Percentiles rank a stretch among this genome's conserved stretches.
These are phyloP conservation scores for Cryptosporidium felis DNA, from an alignment of 169 alveolate genomes.

Conservation along the genomic window DNA sequence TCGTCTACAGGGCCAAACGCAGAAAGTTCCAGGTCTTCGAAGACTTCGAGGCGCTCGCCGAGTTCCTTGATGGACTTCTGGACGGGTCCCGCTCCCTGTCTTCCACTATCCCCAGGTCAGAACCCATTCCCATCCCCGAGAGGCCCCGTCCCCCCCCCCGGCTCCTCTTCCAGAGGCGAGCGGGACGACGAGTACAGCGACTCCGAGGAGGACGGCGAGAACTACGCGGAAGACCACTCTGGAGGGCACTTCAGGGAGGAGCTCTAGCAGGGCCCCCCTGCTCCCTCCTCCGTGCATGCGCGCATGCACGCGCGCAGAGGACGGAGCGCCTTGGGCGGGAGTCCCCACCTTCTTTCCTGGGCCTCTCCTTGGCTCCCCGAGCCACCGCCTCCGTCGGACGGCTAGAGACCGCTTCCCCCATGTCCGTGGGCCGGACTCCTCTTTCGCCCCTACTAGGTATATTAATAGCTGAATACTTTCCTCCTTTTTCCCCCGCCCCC, in stretches of 20 bases:
- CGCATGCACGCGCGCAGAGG: too few species aligned
- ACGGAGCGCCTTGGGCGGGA: too few species aligned
- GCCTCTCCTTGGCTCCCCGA: too few species aligned
- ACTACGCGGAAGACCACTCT: not conserved
- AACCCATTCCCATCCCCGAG: slow-evolving; percentile 27
- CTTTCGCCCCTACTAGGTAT: too few species aligned
- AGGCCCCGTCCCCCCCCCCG: too few species aligned
- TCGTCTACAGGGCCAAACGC: slow-evolving; percentile 53
- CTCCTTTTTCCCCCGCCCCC: too few species aligned
- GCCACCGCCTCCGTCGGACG: too few species aligned
- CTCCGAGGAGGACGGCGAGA: slow-evolving; percentile 13
- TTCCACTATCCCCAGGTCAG: slow-evolving; percentile 6
- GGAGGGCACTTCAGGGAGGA: slow-evolving; percentile 4
- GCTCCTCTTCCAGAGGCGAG: too few species aligned
- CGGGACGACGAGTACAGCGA: slow-evolving; percentile 25
- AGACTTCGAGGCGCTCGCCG: not conserved
- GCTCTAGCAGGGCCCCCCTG: not conserved
- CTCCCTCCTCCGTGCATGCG: not conserved
- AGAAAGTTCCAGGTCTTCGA: slow-evolving; percentile 38
- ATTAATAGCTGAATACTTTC: too few species aligned
- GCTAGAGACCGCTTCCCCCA: too few species aligned
- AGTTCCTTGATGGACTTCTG: slow-evolving; percentile 55
- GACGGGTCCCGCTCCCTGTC: slow-evolving; percentile 44
- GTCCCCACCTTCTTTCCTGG: too few species aligned
- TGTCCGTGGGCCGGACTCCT: too few species aligned